Evolutionary conservation across 495 filamentous ascomycete species (phyloP).

Genomic region (Lasiosphaeria hispida): DNA sequence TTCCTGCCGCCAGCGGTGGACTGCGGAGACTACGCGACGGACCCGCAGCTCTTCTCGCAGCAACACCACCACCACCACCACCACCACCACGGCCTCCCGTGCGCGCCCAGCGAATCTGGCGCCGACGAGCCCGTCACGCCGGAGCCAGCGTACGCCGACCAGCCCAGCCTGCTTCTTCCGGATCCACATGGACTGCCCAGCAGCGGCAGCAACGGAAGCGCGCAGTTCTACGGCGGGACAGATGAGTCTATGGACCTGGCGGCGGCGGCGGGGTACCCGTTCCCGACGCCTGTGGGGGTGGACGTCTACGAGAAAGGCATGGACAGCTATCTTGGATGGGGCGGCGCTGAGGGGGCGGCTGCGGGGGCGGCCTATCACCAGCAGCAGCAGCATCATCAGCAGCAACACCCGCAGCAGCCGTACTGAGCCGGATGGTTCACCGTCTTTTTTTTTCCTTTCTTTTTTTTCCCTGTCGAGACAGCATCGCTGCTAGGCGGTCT

Average conservation of each 20-base stretch:
- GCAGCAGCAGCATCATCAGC: background rate
- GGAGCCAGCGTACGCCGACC: conserved; percentile 7
- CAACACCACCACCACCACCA: background rate
- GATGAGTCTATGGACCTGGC: background rate
- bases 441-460: background rate
- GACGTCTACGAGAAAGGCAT: background rate
- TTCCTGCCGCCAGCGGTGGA: no score
- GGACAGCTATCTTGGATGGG: background rate
- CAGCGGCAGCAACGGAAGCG: background rate
- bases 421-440: background rate
- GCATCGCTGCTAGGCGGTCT: background rate
- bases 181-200: background rate
- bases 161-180: conserved; percentile 3
- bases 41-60: background rate
- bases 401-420: background rate
- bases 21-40: no score
- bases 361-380: background rate
- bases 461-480: background rate
- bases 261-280: conserved; percentile 2
- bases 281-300: background rate
- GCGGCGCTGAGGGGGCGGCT: background rate
- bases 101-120: conserved; percentile 5
- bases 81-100: background rate
- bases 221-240: background rate
- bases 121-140: conserved; percentile 22